phyloP scores from a whole-genome alignment of 768 basidiomycete species.

The Pisolithus sp. region DNA sequence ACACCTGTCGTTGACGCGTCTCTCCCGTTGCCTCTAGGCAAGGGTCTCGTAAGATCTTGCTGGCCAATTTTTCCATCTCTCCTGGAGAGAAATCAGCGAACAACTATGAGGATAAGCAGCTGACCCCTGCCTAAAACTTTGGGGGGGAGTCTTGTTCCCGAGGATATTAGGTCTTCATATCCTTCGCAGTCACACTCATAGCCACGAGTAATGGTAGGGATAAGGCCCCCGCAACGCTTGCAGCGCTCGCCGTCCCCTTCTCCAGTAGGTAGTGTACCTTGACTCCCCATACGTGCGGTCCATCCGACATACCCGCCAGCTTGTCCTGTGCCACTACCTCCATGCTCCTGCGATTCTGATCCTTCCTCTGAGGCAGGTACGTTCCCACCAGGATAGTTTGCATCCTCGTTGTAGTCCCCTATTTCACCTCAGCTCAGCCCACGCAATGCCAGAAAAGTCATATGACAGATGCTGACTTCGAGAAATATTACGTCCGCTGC shows the following conservation, averaged over 20 bases:
- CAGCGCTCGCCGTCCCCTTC: neutral
- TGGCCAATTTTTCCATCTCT: constrained; percentile 4
- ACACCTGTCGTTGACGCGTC: constrained; percentile 2
- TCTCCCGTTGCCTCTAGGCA: constrained; percentile 1
- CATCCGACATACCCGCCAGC: constrained; percentile 5
- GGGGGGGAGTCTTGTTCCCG: neutral
- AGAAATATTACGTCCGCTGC: neutral
- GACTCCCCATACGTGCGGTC: neutral
- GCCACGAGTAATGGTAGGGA: neutral
- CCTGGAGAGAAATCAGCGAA: neutral
- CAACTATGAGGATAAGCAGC: neutral
- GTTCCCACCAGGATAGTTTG: neutral
- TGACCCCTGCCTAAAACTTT: neutral
- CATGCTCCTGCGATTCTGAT: neutral
- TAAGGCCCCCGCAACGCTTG: too few species aligned
- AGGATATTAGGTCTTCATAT: constrained; percentile 1
- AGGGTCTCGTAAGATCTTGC: constrained; percentile 1
- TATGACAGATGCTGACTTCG: neutral
- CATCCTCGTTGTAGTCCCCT: constrained; percentile 7
- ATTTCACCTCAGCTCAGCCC: neutral
- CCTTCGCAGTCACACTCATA: constrained; percentile 8
- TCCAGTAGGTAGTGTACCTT: neutral
- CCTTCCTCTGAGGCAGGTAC: neutral
- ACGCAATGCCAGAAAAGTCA: neutral
- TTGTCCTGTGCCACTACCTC: constrained; percentile 7